Conservation (phyloP, 108 stramenopile genomes). For the Cyclostephanos tholiformis region DNA sequence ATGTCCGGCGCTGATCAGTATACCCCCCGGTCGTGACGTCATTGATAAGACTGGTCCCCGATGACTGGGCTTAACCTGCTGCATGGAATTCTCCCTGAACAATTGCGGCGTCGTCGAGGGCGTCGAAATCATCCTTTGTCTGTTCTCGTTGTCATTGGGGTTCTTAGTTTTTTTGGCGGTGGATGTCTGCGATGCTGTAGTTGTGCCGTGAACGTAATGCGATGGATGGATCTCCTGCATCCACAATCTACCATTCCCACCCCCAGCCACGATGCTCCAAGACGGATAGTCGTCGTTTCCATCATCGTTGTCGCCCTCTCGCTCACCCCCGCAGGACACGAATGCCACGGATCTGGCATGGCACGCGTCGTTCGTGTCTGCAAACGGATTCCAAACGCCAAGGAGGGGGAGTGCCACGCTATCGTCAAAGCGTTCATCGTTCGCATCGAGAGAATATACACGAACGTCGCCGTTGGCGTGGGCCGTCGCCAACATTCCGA, state of each 20-base stretch:
- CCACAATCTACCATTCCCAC: constrained; percentile 49
- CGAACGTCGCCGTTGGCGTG: constrained; percentile 41
- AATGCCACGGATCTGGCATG: constrained; percentile 47
- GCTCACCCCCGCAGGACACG: constrained; percentile 7
- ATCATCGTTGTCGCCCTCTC: background rate
- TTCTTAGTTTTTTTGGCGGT: background rate
- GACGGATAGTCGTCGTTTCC: background rate
- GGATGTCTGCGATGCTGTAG: background rate
- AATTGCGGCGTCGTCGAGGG: background rate
- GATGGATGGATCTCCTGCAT: constrained; percentile 30
- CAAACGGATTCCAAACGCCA: constrained; percentile 45
- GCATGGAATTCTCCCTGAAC: constrained; percentile 11
- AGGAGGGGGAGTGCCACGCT: background rate
- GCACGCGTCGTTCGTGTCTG: background rate
- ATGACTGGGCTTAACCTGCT: constrained; percentile 53
- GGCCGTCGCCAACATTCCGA: constrained; percentile 31
- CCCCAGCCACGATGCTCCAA: constrained; percentile 42
- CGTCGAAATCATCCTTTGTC: background rate
- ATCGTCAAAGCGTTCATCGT: constrained; percentile 16
- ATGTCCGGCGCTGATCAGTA: constrained; percentile 62
- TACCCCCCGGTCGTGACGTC: constrained; percentile 55
- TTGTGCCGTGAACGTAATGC: background rate
- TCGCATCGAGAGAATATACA: constrained; percentile 24
- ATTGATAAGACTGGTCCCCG: constrained; percentile 52
- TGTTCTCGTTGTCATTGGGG: background rate